phyloP scores from a whole-genome alignment of 305 asterid genomes.

The Euphrasia arctica region DNA sequence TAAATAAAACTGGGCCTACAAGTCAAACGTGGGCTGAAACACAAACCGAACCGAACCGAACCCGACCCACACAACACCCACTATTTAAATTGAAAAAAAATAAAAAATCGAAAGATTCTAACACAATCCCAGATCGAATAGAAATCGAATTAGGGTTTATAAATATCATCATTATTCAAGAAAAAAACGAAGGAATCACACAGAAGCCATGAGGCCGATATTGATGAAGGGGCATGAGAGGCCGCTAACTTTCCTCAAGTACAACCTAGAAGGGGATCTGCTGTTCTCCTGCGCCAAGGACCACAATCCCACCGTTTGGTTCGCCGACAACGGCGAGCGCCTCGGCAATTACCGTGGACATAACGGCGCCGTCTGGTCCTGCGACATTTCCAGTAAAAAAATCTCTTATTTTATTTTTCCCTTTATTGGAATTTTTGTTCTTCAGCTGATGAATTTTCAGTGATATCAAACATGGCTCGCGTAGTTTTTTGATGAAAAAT shows the following conservation, averaged over 20 bases:
- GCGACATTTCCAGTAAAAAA: conserved; percentile 68
- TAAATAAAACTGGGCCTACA: too few relatives aligned
- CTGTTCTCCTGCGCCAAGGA: conserved; percentile 94
- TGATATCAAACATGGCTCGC: too few relatives aligned
- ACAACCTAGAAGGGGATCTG: conserved; percentile 87
- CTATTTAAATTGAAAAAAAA: too few relatives aligned
- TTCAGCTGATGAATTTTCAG: neutral
- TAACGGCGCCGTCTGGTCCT: conserved; percentile 96
- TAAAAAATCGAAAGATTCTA: too few relatives aligned
- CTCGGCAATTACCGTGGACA: conserved; percentile 94
- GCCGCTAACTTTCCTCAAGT: conserved; percentile 83
- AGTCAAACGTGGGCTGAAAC: too few relatives aligned
- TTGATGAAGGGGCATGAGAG: conserved; percentile 97
- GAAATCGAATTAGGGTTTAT: neutral
- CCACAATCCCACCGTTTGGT: conserved; percentile 91
- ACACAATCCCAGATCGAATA: neutral
- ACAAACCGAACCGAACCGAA: too few relatives aligned
- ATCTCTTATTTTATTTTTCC: neutral
- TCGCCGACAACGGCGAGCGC: conserved; percentile 89
- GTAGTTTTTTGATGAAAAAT: too few relatives aligned
- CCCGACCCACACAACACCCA: too few relatives aligned
- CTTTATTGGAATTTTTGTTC: neutral
- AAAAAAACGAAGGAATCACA: neutral
- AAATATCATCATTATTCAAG: neutral
- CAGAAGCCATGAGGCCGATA: conserved; percentile 62